These are phyloP conservation scores for Begonia masoniana DNA, from an alignment of 306 rosid species.

Conservation along the genomic window DNA sequence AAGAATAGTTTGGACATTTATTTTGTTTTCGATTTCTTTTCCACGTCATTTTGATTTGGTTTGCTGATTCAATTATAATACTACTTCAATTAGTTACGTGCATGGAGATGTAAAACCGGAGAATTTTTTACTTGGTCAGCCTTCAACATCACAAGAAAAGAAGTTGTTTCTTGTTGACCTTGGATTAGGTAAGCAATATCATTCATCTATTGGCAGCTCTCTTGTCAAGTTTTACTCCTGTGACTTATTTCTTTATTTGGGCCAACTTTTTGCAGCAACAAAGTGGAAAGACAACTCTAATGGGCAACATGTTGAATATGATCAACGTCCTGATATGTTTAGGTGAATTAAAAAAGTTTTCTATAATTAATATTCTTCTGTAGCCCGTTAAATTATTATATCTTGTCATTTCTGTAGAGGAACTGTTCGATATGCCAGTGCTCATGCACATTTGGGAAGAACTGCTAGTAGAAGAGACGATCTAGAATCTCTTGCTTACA, in stretches of 20 bases:
- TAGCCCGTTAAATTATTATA: neutral
- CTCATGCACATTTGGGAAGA: conserved; percentile 94
- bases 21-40: too few relatives aligned
- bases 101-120: conserved; percentile 98
- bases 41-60: too few relatives aligned
- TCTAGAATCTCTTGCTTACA: conserved; percentile 92
- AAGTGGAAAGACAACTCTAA: conserved; percentile 77
- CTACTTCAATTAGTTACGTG: conserved; percentile 47
- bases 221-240: too few relatives aligned
- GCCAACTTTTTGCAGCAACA: conserved; percentile 44
- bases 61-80: too few relatives aligned
- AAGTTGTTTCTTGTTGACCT: conserved; percentile 90
- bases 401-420: conserved; percentile 34
- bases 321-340: conserved; percentile 95
- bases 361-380: neutral
- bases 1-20: too few relatives aligned
- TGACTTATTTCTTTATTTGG: conserved; percentile 1
- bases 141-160: conserved; percentile 78
- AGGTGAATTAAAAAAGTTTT: conserved; percentile 27
- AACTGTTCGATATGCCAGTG: conserved; percentile 95
- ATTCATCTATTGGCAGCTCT: too few relatives aligned
- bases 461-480: conserved; percentile 95
- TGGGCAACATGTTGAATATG: conserved; percentile 84
- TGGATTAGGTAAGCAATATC: conserved; percentile 53
- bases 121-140: conserved; percentile 94